These are phyloP conservation scores for Naganishia vaughanmartiniae DNA, from an alignment of 768 basidiomycete species.

Conservation along the genomic window DNA sequence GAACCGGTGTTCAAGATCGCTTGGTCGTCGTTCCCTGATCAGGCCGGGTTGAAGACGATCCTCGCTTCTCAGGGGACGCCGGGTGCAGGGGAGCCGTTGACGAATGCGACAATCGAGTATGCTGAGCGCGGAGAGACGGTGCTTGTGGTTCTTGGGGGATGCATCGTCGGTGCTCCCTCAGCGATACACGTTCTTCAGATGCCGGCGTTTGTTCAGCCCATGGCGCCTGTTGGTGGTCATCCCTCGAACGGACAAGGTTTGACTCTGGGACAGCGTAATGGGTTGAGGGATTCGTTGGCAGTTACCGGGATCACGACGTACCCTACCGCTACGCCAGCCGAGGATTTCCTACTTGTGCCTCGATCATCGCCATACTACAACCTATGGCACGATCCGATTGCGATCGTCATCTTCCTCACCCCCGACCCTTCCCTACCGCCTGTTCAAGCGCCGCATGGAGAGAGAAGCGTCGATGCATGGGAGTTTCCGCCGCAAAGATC, in stretches of 20 bases:
- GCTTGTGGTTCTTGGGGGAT: constrained; percentile 75
- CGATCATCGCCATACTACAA: constrained; percentile 67
- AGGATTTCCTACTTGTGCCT: constrained; percentile 78
- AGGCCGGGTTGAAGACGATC: constrained; percentile 38
- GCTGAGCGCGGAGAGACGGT: constrained; percentile 67
- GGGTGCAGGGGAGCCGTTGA: constrained; percentile 39
- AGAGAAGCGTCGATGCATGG: constrained; percentile 62
- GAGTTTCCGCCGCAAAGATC: constrained; percentile 67
- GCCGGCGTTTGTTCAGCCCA: constrained; percentile 54
- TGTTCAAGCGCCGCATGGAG: constrained; percentile 48
- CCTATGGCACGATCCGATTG: constrained; percentile 65
- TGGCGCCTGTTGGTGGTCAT: constrained; percentile 33
- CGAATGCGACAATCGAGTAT: constrained; percentile 49
- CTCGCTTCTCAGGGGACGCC: constrained; percentile 51
- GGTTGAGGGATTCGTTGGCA: constrained; percentile 62
- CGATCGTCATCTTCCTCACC: constrained; percentile 65
- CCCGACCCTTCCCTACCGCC: constrained; percentile 50
- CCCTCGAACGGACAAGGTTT: constrained; percentile 41
- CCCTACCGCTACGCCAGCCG: constrained; percentile 60
- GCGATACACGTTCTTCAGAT: constrained; percentile 71
- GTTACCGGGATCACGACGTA: constrained; percentile 60
- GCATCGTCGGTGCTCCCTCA: constrained; percentile 57
- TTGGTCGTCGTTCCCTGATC: constrained; percentile 75
- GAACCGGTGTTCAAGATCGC: constrained; percentile 84
- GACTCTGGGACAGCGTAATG: constrained; percentile 58